A percentile compares a stretch with the other conserved stretches of the same genome.
Evolutionary conservation across 768 basidiomycete species (phyloP).

Genomic region (Xerocomellus chrysenteron): DNA sequence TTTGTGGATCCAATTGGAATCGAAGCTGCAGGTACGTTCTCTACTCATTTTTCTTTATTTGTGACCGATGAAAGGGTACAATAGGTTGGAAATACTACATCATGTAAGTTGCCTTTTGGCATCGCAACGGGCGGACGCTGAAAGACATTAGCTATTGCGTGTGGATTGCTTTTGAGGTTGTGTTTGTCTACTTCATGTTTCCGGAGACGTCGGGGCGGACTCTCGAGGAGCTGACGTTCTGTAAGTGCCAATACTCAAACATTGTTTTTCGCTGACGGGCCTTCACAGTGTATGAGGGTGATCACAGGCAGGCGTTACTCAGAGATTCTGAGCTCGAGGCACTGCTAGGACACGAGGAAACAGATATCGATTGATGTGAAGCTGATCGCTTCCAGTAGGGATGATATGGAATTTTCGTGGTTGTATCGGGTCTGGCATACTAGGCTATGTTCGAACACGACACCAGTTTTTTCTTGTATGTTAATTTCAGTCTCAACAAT

Average conservation of each 20-base stretch:
- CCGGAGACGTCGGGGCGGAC: not conserved
- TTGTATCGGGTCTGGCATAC: too few relatives aligned
- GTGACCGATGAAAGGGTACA: not conserved
- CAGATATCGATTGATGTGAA: too few relatives aligned
- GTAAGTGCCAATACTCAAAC: not conserved
- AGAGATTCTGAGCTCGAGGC: not conserved
- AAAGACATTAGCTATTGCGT: not conserved
- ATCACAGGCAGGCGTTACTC: not conserved
- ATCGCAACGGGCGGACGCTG: not conserved
- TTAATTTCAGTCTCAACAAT: too few relatives aligned
- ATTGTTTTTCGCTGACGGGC: too few relatives aligned
- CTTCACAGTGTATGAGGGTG: not conserved
- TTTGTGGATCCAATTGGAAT: slow-evolving; percentile 23
- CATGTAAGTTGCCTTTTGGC: not conserved
- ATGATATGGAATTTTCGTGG: too few relatives aligned
- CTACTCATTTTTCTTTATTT: not conserved
- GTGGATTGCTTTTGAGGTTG: not conserved
- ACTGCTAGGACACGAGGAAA: too few relatives aligned
- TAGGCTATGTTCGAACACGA: too few relatives aligned
- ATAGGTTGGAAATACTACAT: slow-evolving; percentile 13
- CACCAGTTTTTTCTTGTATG: too few relatives aligned
- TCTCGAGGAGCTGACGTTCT: not conserved
- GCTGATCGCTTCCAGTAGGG: too few relatives aligned
- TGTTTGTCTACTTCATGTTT: not conserved
- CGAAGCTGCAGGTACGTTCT: slow-evolving; percentile 2